These are phyloP conservation scores for Ehretia macrophylla DNA, from an alignment of 257 asterid genomes.

Conservation along the genomic window DNA sequence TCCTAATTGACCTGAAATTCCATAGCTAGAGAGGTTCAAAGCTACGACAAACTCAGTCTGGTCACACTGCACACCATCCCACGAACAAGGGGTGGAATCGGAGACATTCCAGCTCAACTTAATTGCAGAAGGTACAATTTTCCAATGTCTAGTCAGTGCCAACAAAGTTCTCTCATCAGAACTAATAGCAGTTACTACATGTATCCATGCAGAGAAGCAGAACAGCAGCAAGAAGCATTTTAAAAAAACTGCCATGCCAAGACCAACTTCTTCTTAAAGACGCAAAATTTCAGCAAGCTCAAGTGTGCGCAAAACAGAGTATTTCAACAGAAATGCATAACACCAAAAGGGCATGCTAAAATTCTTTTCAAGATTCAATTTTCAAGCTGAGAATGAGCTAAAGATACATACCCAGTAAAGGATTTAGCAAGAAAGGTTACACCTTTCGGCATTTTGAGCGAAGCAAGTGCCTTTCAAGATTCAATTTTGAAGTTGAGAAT, in stretches of 20 bases:
- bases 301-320: too few species aligned
- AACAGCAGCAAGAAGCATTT: conserved; percentile 24
- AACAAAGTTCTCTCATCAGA: conserved; percentile 59
- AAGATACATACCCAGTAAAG: neutral
- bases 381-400: conserved; percentile 1
- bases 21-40: conserved; percentile 44
- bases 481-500: neutral
- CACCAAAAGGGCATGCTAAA: neutral
- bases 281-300: too few species aligned
- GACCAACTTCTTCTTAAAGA: neutral
- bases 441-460: too few species aligned
- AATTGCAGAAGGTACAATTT: conserved; percentile 43
- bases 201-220: conserved; percentile 24
- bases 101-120: conserved; percentile 73
- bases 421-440: neutral
- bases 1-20: conserved; percentile 66
- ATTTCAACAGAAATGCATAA: neutral
- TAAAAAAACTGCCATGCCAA: conserved; percentile 25
- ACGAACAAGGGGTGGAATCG: conserved; percentile 69
- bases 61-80: conserved; percentile 73
- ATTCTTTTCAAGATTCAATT: too few species aligned
- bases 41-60: conserved; percentile 23
- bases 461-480: neutral
- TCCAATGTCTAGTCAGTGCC: conserved; percentile 58
- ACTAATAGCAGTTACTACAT: conserved; percentile 33